Conservation (phyloP, 768 basidiomycete species). For the Tulasnella sp. region DNA sequence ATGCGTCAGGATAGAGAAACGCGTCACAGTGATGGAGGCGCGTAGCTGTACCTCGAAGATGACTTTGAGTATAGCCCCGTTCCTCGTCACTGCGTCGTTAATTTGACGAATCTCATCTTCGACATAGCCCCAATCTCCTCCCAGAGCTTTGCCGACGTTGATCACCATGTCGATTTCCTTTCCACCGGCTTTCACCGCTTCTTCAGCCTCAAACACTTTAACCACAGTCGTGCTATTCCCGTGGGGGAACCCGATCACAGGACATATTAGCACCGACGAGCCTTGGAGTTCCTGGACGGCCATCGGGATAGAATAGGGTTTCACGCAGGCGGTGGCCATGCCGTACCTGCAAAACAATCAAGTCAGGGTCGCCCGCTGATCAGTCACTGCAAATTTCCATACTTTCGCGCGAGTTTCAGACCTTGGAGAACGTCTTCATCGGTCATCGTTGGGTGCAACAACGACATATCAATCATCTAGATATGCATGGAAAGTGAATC, state of each 20-base stretch:
- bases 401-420: constrained; percentile 23
- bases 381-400: neutral
- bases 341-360: neutral
- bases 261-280: constrained; percentile 26
- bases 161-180: constrained; percentile 32
- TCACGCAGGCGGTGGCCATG: constrained; percentile 31
- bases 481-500: neutral
- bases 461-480: constrained; percentile 31
- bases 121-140: constrained; percentile 31
- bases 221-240: constrained; percentile 29
- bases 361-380: neutral
- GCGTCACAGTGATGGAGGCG: neutral
- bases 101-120: constrained; percentile 30
- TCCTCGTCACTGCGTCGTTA: constrained; percentile 30
- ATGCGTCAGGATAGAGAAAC: neutral
- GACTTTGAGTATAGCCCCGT: constrained; percentile 31
- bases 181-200: constrained; percentile 27
- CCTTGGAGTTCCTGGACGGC: constrained; percentile 27
- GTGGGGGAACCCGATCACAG: constrained; percentile 30
- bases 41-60: constrained; percentile 29
- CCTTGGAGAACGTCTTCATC: constrained; percentile 29
- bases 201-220: constrained; percentile 29
- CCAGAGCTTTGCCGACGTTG: constrained; percentile 30
- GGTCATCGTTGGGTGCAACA: constrained; percentile 31
- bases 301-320: constrained; percentile 29